Percentiles rank a stretch among this genome's conserved stretches.
phyloP scores from a whole-genome alignment of 2,329 filamentous ascomycete species.

The Tolypocladium pustulatum region DNA sequence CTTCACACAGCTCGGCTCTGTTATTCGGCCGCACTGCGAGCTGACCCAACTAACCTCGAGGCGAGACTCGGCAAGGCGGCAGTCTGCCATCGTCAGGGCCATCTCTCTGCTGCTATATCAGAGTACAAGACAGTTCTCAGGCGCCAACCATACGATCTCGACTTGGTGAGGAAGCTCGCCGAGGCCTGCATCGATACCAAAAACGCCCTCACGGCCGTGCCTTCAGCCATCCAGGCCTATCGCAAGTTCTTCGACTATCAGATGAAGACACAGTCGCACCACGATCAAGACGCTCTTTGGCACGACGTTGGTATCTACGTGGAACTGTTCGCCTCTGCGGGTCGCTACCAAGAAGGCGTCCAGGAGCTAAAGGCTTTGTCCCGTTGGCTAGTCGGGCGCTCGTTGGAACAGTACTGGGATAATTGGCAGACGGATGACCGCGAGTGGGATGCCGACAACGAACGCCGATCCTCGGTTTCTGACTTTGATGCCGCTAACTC shows the following conservation, averaged over 20 bases:
- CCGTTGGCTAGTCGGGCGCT: constrained; percentile 73
- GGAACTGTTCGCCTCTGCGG: constrained; percentile 62
- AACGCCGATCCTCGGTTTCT: constrained; percentile 51
- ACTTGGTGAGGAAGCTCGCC: constrained; percentile 43
- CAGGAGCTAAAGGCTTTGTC: constrained; percentile 59
- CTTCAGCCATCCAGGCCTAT: constrained; percentile 37
- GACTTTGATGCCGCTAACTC: constrained; percentile 48
- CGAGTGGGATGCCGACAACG: constrained; percentile 74
- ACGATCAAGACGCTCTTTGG: constrained; percentile 48
- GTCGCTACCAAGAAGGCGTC: constrained; percentile 56
- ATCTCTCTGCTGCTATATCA: constrained; percentile 39
- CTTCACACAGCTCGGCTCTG: constrained; percentile 46
- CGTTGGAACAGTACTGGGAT: constrained; percentile 70
- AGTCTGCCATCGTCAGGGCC: constrained; percentile 44
- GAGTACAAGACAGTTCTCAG: constrained; percentile 48
- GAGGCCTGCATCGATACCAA: constrained; percentile 45
- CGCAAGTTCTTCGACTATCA: constrained; percentile 33
- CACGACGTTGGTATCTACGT: constrained; percentile 77
- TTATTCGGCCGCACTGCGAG: constrained; percentile 48
- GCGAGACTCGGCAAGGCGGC: constrained; percentile 50
- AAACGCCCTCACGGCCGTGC: constrained; percentile 27
- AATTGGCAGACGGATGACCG: constrained; percentile 61
- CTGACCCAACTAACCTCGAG: constrained; percentile 44
- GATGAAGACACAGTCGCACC: constrained; percentile 17
- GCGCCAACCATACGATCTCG: constrained; percentile 41